Evolutionary conservation across 2,329 filamentous ascomycete genomes (phyloP).

Genomic region (Pezicula radicicola): DNA sequence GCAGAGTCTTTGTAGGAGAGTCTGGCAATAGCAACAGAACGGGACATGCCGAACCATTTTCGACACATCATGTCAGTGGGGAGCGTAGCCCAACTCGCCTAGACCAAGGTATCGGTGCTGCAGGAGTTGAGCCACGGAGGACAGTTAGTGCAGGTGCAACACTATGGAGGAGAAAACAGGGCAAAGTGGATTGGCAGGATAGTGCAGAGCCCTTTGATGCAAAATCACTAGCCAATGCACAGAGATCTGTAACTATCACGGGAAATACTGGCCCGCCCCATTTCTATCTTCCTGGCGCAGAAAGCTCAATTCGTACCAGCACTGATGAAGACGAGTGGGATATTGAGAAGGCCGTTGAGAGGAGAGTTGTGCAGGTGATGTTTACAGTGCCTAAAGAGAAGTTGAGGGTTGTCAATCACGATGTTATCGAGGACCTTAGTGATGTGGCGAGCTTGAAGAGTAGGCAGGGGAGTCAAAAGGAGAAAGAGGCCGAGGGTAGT

Average conservation of each 20-base stretch:
- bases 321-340: constrained; percentile 61
- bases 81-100: constrained; percentile 22
- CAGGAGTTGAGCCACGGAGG: constrained; percentile 32
- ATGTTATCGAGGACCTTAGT: constrained; percentile 45
- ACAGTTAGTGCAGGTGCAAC: constrained; percentile 44
- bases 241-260: constrained; percentile 10
- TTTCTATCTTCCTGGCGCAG: not conserved
- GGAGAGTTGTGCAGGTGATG: constrained; percentile 75
- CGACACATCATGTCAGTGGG: constrained; percentile 1
- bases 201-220: constrained; percentile 12
- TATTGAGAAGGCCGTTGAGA: constrained; percentile 69
- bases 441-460: constrained; percentile 31
- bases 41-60: not conserved
- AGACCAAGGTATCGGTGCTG: constrained; percentile 5
- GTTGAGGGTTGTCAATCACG: constrained; percentile 85
- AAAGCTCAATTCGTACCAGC: constrained; percentile 20
- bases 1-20: constrained; percentile 28
- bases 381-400: constrained; percentile 90
- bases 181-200: constrained; percentile 48
- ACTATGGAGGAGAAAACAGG: constrained; percentile 46
- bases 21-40: not conserved
- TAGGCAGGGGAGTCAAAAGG: constrained; percentile 15
- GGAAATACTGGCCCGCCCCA: constrained; percentile 2
- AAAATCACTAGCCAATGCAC: constrained; percentile 13
- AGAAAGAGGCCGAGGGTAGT: not conserved